Evolutionary conservation across 2,329 filamentous ascomycete genomes (phyloP).

Genomic region (Salinomyces thailandicus): DNA sequence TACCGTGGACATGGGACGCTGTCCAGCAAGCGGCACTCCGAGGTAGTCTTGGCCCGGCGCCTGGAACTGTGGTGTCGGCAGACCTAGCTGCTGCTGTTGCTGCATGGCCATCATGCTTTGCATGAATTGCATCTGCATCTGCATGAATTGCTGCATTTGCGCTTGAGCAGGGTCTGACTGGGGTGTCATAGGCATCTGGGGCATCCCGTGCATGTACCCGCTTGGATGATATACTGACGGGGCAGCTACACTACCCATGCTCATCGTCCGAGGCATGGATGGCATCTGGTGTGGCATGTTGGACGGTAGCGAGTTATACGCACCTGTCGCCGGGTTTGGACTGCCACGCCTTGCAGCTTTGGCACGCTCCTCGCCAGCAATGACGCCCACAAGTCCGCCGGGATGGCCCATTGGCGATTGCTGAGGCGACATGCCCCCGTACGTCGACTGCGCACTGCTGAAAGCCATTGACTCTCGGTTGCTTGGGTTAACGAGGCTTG

Average conservation of each 20-base stretch:
- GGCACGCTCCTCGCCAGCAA: slow-evolving; percentile 72
- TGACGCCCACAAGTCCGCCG: slow-evolving; percentile 77
- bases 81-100: slow-evolving; percentile 22
- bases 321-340: slow-evolving; percentile 45
- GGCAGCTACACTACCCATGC: slow-evolving; percentile 23
- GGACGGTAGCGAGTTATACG: slow-evolving; percentile 19
- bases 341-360: slow-evolving; percentile 69
- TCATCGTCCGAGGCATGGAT: slow-evolving; percentile 20
- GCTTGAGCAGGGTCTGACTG: slow-evolving; percentile 16
- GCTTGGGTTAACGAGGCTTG: slow-evolving; percentile 60
- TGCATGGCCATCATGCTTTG: slow-evolving; percentile 31
- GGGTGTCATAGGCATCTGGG: slow-evolving; percentile 13
- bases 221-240: slow-evolving; percentile 18
- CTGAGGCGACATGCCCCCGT: slow-evolving; percentile 23
- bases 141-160: slow-evolving; percentile 30
- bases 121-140: slow-evolving; percentile 31
- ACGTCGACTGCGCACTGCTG: slow-evolving; percentile 30
- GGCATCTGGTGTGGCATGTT: slow-evolving; percentile 21
- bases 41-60: slow-evolving; percentile 16
- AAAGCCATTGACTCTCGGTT: slow-evolving; percentile 67
- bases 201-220: slow-evolving; percentile 17
- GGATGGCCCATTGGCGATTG: slow-evolving; percentile 41
- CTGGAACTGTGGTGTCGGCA: slow-evolving; percentile 9
- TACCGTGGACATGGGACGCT: slow-evolving; percentile 37
- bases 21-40: slow-evolving; percentile 8